phyloP scores from a whole-genome alignment of 1,284 basidiomycete genomes.

The Laetiporus sulphureus region DNA sequence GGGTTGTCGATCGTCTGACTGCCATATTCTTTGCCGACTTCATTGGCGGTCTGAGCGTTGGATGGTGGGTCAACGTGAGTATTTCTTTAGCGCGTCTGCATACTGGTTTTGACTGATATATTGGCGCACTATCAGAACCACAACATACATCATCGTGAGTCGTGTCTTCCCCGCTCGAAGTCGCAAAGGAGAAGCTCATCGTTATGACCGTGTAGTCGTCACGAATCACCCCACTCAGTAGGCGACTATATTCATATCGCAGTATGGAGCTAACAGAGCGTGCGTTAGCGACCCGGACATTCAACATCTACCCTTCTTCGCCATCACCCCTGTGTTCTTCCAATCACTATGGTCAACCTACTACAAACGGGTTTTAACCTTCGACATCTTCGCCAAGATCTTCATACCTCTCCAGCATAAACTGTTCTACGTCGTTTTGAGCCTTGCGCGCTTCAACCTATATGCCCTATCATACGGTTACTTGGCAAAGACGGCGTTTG shows the following conservation, averaged over 20 bases:
- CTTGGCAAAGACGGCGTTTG: conserved; percentile 59
- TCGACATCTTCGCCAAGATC: conserved; percentile 66
- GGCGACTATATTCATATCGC: conserved; percentile 16
- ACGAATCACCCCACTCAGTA: conserved; percentile 97
- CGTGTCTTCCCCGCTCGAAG: conserved; percentile 2
- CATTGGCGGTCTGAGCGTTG: conserved; percentile 87
- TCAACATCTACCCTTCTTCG: conserved; percentile 95
- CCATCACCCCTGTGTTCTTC: conserved; percentile 87
- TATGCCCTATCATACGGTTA: conserved; percentile 85
- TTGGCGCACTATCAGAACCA: conserved; percentile 81
- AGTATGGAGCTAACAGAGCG: conserved; percentile 4
- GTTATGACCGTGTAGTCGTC: conserved; percentile 55
- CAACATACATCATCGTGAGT: conserved; percentile 89
- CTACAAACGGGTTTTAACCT: conserved; percentile 84
- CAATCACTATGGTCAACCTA: conserved; percentile 88
- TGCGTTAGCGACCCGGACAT: conserved; percentile 85
- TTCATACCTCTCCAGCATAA: conserved; percentile 84
- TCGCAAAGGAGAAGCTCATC: neutral
- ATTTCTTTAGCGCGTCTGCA: conserved; percentile 6
- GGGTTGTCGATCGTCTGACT: conserved; percentile 76
- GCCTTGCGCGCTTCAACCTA: conserved; percentile 93
- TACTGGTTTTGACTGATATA: conserved; percentile 4
- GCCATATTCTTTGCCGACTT: conserved; percentile 83
- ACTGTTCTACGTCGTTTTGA: conserved; percentile 90
- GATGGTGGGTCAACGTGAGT: conserved; percentile 97